Conservation (phyloP, 2,329 filamentous ascomycete species). For the Colletotrichum sp. region DNA sequence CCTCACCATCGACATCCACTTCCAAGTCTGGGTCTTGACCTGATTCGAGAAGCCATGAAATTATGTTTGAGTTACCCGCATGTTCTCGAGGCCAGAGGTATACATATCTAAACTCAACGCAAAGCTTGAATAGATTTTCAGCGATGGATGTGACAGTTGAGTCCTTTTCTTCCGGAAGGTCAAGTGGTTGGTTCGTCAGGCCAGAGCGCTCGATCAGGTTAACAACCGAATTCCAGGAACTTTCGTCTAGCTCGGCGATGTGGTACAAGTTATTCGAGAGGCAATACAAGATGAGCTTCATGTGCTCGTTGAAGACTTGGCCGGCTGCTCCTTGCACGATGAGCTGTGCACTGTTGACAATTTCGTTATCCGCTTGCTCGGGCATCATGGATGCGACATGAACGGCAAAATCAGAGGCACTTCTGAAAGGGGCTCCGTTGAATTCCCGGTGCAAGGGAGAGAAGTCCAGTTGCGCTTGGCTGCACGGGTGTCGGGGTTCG, state of each 20-base stretch:
- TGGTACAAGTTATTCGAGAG: background rate
- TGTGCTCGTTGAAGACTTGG: background rate
- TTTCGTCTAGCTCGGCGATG: accelerated
- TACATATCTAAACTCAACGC: no score
- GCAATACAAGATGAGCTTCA: accelerated
- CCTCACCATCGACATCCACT: no score
- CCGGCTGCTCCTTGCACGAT: accelerated
- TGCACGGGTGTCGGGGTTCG: accelerated
- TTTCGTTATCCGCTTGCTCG: accelerated
- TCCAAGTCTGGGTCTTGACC: no score
- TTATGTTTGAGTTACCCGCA: accelerated
- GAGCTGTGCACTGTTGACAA: accelerated
- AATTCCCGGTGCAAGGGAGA: accelerated
- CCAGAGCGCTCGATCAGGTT: background rate
- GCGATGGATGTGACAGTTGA: accelerated
- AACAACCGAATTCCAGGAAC: accelerated
- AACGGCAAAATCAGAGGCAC: accelerated
- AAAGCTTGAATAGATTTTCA: no score
- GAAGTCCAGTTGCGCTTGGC: accelerated
- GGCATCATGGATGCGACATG: background rate
- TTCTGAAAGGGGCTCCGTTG: accelerated
- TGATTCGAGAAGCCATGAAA: no score
- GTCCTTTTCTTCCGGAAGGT: accelerated
- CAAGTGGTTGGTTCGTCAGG: background rate
- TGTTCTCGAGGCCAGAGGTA: no score